A percentile compares a stretch with the other conserved stretches of the same genome.
Conservation (phyloP, 177 flowering plant species). For the Vitis hybrid region DNA sequence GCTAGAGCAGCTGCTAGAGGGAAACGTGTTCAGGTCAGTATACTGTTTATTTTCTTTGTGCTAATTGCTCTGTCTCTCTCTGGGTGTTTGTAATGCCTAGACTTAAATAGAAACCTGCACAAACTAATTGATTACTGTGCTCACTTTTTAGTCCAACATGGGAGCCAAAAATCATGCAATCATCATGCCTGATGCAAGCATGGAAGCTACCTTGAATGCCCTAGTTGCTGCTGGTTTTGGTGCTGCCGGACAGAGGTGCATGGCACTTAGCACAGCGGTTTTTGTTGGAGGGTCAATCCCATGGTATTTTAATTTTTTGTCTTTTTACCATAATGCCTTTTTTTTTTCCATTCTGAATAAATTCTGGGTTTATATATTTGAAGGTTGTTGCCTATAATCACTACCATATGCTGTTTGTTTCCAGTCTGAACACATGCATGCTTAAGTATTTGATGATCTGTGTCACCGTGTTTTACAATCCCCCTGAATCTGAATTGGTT, state of each 20-base stretch:
- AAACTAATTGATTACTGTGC: background rate
- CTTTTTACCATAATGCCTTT: background rate
- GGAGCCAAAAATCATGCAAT: conserved; percentile 95
- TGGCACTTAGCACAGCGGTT: conserved; percentile 86
- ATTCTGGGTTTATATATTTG: background rate
- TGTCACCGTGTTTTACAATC: too few relatives aligned
- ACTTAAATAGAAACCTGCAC: background rate
- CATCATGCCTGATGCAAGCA: conserved; percentile 88
- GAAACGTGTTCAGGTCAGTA: conserved; percentile 60
- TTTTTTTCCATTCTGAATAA: too few relatives aligned
- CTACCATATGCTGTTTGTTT: too few relatives aligned
- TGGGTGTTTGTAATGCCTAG: too few relatives aligned
- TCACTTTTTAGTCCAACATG: conserved; percentile 60
- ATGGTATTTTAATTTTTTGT: conserved; percentile 45
- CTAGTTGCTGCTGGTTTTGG: conserved; percentile 93
- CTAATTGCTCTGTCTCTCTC: too few relatives aligned
- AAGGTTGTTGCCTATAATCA: too few relatives aligned
- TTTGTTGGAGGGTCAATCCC: conserved; percentile 80
- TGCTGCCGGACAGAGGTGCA: conserved; percentile 96
- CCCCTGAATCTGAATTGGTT: too few relatives aligned
- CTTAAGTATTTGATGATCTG: too few relatives aligned
- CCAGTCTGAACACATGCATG: too few relatives aligned
- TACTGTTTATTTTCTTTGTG: background rate
- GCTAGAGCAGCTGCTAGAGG: conserved; percentile 66
- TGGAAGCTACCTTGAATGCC: conserved; percentile 81